Evolutionary conservation across 2,329 filamentous ascomycete genomes (phyloP).

Genomic region (Pseudocercospora musae): DNA sequence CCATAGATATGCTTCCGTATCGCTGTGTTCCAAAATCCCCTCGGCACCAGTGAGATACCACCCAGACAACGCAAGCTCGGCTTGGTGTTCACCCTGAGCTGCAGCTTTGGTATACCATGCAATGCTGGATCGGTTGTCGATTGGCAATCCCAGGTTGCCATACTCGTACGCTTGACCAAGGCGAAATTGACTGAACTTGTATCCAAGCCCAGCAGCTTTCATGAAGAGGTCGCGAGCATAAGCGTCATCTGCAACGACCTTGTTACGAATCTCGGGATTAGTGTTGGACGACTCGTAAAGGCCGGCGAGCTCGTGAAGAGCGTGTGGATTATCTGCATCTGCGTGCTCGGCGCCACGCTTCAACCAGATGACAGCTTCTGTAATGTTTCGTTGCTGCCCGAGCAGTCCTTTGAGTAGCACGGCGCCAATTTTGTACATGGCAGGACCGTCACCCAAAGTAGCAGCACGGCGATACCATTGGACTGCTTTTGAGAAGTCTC

Average conservation of each 20-base stretch:
- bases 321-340: conserved; percentile 87
- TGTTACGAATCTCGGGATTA: conserved; percentile 56
- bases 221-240: conserved; percentile 81
- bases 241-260: conserved; percentile 73
- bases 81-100: conserved; percentile 89
- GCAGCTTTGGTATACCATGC: conserved; percentile 92
- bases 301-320: conserved; percentile 78
- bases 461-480: conserved; percentile 98
- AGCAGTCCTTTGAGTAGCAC: conserved; percentile 89
- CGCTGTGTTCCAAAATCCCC: conserved; percentile 82
- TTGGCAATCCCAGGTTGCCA: conserved; percentile 73
- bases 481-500: conserved; percentile 88
- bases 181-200: conserved; percentile 92
- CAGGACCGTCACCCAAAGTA: conserved; percentile 81
- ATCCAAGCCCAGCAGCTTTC: conserved; percentile 81
- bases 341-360: conserved; percentile 88
- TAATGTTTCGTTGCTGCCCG: conserved; percentile 77
- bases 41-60: conserved; percentile 85
- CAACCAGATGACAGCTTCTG: conserved; percentile 86
- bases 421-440: conserved; percentile 99
- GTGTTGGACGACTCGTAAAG: conserved; percentile 62
- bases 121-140: conserved; percentile 82
- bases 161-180: conserved; percentile 89
- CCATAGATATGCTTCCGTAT: conserved; percentile 96
- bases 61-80: conserved; percentile 60